A percentile compares a stretch with the other conserved stretches of the same genome.
Evolutionary conservation across 2,329 filamentous ascomycete species (phyloP).

Genomic region (Dothistroma pini): DNA sequence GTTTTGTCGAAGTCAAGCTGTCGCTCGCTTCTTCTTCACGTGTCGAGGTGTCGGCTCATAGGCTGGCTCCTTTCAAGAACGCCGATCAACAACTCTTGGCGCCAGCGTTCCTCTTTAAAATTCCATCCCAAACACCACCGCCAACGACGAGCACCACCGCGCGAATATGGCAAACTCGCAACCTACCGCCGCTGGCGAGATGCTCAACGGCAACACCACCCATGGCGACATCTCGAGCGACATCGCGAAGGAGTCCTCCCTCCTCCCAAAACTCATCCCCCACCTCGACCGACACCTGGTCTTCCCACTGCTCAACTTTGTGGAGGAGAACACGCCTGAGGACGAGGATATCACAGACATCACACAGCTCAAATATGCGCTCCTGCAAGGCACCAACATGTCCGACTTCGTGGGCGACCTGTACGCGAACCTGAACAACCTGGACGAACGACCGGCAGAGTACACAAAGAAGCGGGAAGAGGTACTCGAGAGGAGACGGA

Average conservation of each 20-base stretch:
- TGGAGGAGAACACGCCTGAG: slow-evolving; percentile 71
- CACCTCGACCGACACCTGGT: slow-evolving; percentile 95
- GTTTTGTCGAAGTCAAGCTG: not conserved
- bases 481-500: slow-evolving; percentile 76
- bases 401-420: slow-evolving; percentile 93
- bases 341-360: slow-evolving; percentile 75
- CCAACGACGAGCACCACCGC: slow-evolving; percentile 1
- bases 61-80: not conserved
- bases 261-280: slow-evolving; percentile 83
- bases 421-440: slow-evolving; percentile 82
- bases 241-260: slow-evolving; percentile 65
- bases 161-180: slow-evolving; percentile 7
- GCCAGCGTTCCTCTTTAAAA: not conserved
- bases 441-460: slow-evolving; percentile 74
- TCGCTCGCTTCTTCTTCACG: not conserved
- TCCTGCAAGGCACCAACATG: slow-evolving; percentile 98
- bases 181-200: slow-evolving; percentile 8
- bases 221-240: slow-evolving; percentile 37
- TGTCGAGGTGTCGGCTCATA: not conserved
- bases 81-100: not conserved
- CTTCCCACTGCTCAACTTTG: slow-evolving; percentile 93
- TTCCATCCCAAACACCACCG: slow-evolving; percentile 1
- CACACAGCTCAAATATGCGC: slow-evolving; percentile 82
- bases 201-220: slow-evolving; percentile 15
- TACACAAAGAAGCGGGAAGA: slow-evolving; percentile 86